phyloP scores from a whole-genome alignment of 2,329 filamentous ascomycete genomes.

The Fusarium sp. region DNA sequence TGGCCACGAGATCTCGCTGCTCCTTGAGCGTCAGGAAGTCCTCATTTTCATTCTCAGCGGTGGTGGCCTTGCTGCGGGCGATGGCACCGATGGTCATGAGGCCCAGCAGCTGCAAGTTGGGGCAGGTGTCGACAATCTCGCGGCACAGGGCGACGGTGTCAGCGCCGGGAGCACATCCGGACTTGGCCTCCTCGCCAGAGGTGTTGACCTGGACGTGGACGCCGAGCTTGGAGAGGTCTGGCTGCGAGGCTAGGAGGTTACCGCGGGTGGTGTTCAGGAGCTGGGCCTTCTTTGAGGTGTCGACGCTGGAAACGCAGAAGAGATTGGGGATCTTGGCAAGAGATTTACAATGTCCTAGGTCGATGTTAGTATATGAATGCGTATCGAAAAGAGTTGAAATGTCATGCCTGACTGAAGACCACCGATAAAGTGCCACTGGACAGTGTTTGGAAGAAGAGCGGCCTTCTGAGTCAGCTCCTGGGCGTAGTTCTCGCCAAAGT shows the following conservation, averaged over 20 bases:
- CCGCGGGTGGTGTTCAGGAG: conserved; percentile 82
- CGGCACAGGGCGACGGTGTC: conserved; percentile 74
- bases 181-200: conserved; percentile 87
- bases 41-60: conserved; percentile 85
- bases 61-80: conserved; percentile 80
- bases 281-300: conserved; percentile 87
- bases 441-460: conserved; percentile 76
- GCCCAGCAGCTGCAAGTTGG: conserved; percentile 79
- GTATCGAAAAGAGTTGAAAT: neutral
- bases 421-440: conserved; percentile 97
- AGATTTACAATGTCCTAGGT: conserved; percentile 84
- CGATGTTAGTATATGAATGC: conserved; percentile 13
- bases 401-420: conserved; percentile 79
- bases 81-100: conserved; percentile 99
- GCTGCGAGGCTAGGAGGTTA: conserved; percentile 59
- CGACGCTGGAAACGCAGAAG: conserved; percentile 91
- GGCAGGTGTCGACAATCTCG: conserved; percentile 77
- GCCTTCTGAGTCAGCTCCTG: conserved; percentile 92
- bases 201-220: conserved; percentile 97
- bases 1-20: conserved; percentile 76
- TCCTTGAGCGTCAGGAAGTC: conserved; percentile 80
- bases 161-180: conserved; percentile 77
- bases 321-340: conserved; percentile 90
- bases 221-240: conserved; percentile 63
- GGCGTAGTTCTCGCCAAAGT: conserved; percentile 98